Evolutionary conservation across 2,329 filamentous ascomycete genomes (phyloP).

Genomic region (Coniella lustricola): DNA sequence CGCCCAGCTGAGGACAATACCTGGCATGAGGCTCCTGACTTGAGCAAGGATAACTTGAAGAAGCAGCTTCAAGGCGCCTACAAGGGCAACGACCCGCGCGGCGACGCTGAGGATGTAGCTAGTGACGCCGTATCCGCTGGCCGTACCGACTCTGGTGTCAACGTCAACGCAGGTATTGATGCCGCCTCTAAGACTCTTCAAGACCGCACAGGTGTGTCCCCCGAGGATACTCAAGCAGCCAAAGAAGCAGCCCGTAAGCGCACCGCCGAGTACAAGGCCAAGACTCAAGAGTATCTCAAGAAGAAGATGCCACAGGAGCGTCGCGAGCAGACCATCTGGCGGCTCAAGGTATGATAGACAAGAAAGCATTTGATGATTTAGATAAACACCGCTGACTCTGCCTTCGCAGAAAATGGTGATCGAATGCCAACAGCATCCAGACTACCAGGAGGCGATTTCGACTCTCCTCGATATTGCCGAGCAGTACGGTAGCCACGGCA

Average conservation of each 20-base stretch:
- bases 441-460: slow-evolving; percentile 88
- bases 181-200: slow-evolving; percentile 39
- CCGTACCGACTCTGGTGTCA: slow-evolving; percentile 35
- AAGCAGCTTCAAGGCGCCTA: slow-evolving; percentile 59
- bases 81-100: slow-evolving; percentile 42
- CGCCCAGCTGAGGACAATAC: slow-evolving; percentile 81
- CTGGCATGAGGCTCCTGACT: slow-evolving; percentile 81
- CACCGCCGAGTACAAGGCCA: slow-evolving; percentile 30
- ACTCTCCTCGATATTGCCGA: slow-evolving; percentile 80
- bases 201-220: slow-evolving; percentile 53
- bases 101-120: slow-evolving; percentile 55
- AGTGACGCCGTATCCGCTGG: slow-evolving; percentile 49
- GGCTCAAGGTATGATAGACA: slow-evolving; percentile 53
- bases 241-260: slow-evolving; percentile 38
- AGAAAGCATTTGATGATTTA: background rate
- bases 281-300: slow-evolving; percentile 65
- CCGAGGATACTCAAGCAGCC: slow-evolving; percentile 54
- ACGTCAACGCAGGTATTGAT: slow-evolving; percentile 42
- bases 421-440: slow-evolving; percentile 90
- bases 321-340: slow-evolving; percentile 84
- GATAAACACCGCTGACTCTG: background rate
- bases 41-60: slow-evolving; percentile 64
- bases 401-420: slow-evolving; percentile 78
- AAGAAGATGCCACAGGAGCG: slow-evolving; percentile 89
- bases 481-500: slow-evolving; percentile 72